Percentiles rank a stretch among this genome's conserved stretches.
phyloP scores from a whole-genome alignment of 2,329 filamentous ascomycete species.

The Talaromyces sp. region DNA sequence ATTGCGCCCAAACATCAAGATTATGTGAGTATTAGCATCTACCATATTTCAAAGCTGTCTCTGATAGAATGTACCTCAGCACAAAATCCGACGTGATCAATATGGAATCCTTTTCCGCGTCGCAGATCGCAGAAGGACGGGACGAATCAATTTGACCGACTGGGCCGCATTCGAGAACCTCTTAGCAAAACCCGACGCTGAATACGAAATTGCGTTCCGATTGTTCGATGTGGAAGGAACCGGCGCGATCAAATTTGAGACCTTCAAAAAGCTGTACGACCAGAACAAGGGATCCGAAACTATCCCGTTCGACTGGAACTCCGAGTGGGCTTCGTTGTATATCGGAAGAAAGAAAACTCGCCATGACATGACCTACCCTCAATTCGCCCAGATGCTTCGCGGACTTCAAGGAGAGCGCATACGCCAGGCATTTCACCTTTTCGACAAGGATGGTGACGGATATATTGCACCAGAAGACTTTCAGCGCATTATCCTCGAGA shows the following conservation, averaged over 20 bases:
- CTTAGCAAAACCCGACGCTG: conserved; percentile 87
- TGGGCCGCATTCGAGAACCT: conserved; percentile 95
- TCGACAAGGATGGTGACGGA: conserved; percentile 87
- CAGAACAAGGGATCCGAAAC: conserved; percentile 79
- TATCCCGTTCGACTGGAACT: conserved; percentile 95
- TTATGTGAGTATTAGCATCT: conserved; percentile 64
- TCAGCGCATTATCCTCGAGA: conserved; percentile 92
- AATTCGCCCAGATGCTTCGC: conserved; percentile 97
- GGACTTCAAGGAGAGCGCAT: conserved; percentile 95
- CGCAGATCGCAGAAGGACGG: conserved; percentile 73
- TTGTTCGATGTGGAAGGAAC: conserved; percentile 85
- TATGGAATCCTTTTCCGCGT: conserved; percentile 91
- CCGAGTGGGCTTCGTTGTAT: conserved; percentile 93
- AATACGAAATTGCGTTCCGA: conserved; percentile 98
- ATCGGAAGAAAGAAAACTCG: conserved; percentile 82
- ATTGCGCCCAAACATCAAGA: conserved; percentile 84
- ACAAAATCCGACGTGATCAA: conserved; percentile 96
- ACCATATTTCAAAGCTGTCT: neutral
- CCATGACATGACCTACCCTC: conserved; percentile 88
- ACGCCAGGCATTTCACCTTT: conserved; percentile 86
- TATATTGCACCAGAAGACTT: conserved; percentile 93
- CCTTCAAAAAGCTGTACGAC: conserved; percentile 81
- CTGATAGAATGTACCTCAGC: conserved; percentile 51
- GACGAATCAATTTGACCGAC: conserved; percentile 74
- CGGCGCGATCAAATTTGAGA: conserved; percentile 83